Base-by-base conservation (phyloP, 2,329 filamentous ascomycete genomes). In the Nakataea oryzae region DNA sequence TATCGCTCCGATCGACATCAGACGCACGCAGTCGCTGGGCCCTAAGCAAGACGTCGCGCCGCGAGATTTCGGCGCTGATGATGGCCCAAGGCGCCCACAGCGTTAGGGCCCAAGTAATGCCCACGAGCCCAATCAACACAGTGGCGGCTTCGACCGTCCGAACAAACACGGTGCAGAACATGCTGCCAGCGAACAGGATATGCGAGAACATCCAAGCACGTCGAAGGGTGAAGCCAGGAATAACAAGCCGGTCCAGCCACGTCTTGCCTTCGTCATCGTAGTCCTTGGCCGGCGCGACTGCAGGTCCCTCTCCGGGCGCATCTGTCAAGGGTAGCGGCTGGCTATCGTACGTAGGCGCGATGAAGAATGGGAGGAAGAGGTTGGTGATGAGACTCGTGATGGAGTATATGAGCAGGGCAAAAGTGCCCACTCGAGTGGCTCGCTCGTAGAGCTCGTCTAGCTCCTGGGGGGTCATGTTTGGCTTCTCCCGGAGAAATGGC, bases 71-170 rank as follows among this genome's bases (percentile, higher is more conserved):
- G 6, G 91, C 91, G 57, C 91, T 92, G 28, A 97, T 97, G 68
- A 97, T 89, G 54, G 93, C 93, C 77, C 93, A 97, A 0, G 93
- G 93, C 0, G 93, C 93, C 93, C 93, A 97, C 29, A 96, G 84
- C 2, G 92, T 92, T 69, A 97, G 78, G 27, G 93, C 92, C 93
- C 93, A 97, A 1, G 91, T 92, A 63, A 97, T 86, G 41, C 93
- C 93, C 58, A 96, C 86, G 28, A 95, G 77, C 1, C 87, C 90
- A 62, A 96, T 88, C 41, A 96, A 81, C 1, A 85, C 80, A 0
- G 90, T 96, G 1, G 90, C 93, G 12, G 81, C 84, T 62, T 83
- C 78, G 9, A 91, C 86, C 2, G 84, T 86, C 54, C 79, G 82
- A 54, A 96, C 90, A 64, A 96, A 81, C 62, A 96, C 86, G 0